These are phyloP conservation scores for Leccinellum albellum DNA, from an alignment of 768 basidiomycete species.

Conservation along the genomic window DNA sequence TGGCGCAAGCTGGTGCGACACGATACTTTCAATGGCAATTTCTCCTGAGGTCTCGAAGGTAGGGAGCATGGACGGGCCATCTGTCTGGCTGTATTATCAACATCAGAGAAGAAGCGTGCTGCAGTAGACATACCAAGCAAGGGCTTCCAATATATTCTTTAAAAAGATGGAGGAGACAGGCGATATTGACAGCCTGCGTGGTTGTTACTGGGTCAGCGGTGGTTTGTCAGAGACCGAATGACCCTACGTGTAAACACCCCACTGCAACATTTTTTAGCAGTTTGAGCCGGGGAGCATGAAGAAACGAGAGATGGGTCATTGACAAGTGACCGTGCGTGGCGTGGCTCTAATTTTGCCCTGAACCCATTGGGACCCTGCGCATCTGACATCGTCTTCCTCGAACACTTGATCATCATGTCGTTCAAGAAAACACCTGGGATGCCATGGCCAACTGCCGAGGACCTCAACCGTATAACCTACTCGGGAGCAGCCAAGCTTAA, in stretches of 20 bases:
- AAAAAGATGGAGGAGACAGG: slow-evolving; percentile 60
- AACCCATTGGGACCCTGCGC: neutral
- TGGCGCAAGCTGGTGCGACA: slow-evolving; percentile 51
- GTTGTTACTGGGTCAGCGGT: slow-evolving; percentile 1
- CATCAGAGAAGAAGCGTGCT: neutral
- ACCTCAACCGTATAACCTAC: slow-evolving; percentile 29
- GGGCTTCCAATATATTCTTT: slow-evolving; percentile 56
- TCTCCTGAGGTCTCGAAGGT: slow-evolving; percentile 62
- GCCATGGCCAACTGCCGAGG: slow-evolving; percentile 21
- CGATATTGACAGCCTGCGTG: slow-evolving; percentile 52
- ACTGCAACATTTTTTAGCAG: slow-evolving; percentile 20
- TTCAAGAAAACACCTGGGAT: slow-evolving; percentile 2
- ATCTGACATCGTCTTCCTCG: neutral
- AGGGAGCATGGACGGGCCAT: slow-evolving; percentile 79
- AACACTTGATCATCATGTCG: slow-evolving; percentile 14
- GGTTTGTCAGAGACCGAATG: neutral
- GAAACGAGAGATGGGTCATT: slow-evolving; percentile 16
- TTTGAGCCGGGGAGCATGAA: slow-evolving; percentile 11
- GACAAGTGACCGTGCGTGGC: neutral
- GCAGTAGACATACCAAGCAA: slow-evolving; percentile 41
- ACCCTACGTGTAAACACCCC: slow-evolving; percentile 29
- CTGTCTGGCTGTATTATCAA: slow-evolving; percentile 41
- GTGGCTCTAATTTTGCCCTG: neutral
- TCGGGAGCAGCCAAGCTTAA: slow-evolving; percentile 27
- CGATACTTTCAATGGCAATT: slow-evolving; percentile 57